Base-by-base conservation (phyloP, 305 asterid species). In the Striga hermonthica region DNA sequence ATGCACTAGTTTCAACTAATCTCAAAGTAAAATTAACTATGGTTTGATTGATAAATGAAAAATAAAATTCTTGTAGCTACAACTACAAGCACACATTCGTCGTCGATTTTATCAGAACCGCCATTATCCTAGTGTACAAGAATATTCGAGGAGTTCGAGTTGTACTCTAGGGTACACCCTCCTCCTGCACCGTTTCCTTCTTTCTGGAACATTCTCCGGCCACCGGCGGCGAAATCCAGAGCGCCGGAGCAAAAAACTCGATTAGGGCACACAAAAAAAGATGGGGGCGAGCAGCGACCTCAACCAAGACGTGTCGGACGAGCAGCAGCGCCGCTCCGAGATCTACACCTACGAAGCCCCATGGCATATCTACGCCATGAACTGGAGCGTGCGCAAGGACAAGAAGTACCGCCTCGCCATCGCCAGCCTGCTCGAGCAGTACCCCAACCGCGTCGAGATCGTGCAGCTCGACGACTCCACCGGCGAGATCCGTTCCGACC, bases 261-360 rank as follows among this genome's bases (percentile, higher is more conserved):
- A 57, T 6, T 8, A 57, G 43, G 43, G 41, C 38, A 22, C 31
- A 22, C 31, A 22, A 22, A 22, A 22, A 15, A 11, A 49, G 68
- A 90, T 91, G 98, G 98, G 93, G 12, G 84, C 73, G 2, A 80
- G 85, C 85, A 74, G 95, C 71, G 96, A 88, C 60, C 90, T 82
- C 9, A 86, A 80, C 41, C 93, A 78, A 55, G 96, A 85, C 62
- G 91, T 87, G 7, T 88, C 96, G 12, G 98, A 89, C 74, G 96
- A 91, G 77, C 98, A 89, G 71, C 98, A 91, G 74, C 81, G 98
- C 11, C 86, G 98, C 45, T 89, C 95, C 57, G 98, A 91, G 86
- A 91, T 91, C 84, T 91, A 91, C 82, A 91, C 98, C 0, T 87
- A 89, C 82, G 96, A 89, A 72, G 95, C 96, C 16, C 97, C 98